Base-by-base conservation (phyloP, 257 asterid species). In the Solanum commersonii region DNA sequence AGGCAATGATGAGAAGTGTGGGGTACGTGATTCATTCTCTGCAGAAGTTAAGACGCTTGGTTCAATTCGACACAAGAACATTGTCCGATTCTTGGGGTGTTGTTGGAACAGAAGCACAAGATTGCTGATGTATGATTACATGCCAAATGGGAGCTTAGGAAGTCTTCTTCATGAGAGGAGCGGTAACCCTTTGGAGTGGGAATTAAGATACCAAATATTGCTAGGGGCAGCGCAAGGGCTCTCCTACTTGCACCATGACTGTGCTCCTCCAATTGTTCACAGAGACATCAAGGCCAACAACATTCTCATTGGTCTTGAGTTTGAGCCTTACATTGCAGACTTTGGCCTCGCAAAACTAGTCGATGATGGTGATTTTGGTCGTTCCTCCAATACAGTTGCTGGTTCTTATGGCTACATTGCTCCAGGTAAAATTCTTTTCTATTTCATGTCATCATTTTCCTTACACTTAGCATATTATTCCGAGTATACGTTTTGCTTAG, bases 321-420 rank as follows among this genome's bases (percentile, higher is more conserved):
- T 92, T 67, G 91, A 92, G 90, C 90, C 94, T 13, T 92, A 92
- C 81, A 92, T 92, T 22, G 94, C 94, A 27, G 94, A 92, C 78
- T 92, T 92, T 59, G 94, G 94, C 87, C 91, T 92, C 29, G 94
- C 94, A 8, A 92, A 92, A 83, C 94, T 92, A 11, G 92, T 92
- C 18, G 92, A 92, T 40, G 93, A 89, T 42, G 91, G 91, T 49
- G 93, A 92, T 87, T 92, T 89, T 82, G 89, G 90, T 34, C 88
- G 91, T 34, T 92, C 94, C 37, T 90, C 94, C 23, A 92, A 88
- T 27, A 90, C 94, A 1, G 88, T 92, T 15, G 94, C 94, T 1
- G 94, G 94, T 40, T 92, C 94, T 49, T 92, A 92, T 31, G 94
- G 94, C 33, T 92, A 92, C 63, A 92, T 92, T 68, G 94, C 94